A percentile compares a stretch with the other conserved stretches of the same genome.
These are phyloP conservation scores for Eleusine indica DNA, from an alignment of 176 grass and related monocot genomes.

Conservation along the genomic window DNA sequence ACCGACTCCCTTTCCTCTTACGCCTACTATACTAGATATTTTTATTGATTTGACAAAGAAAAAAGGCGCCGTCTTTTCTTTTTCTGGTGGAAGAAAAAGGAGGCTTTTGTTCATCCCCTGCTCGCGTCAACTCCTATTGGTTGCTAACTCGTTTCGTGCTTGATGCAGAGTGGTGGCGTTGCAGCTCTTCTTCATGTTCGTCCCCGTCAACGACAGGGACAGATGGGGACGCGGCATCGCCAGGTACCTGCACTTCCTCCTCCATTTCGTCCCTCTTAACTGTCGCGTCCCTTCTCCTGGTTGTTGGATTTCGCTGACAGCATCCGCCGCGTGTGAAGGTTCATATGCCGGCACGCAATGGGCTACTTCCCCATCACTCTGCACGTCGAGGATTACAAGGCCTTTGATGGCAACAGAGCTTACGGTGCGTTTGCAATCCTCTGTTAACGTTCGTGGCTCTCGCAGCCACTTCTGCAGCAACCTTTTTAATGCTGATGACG, in stretches of 20 bases:
- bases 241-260: conserved; percentile 29
- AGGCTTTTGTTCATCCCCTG: not conserved
- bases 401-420: conserved; percentile 64
- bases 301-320: not conserved
- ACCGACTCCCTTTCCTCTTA: not conserved
- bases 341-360: conserved; percentile 79
- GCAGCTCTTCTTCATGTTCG: conserved; percentile 82
- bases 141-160: not conserved
- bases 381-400: conserved; percentile 79
- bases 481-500: not conserved
- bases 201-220: conserved; percentile 62
- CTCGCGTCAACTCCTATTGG: not conserved
- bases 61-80: not conserved
- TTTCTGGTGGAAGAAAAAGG: not conserved
- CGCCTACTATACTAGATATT: not conserved
- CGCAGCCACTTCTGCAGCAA: not conserved
- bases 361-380: conserved; percentile 85
- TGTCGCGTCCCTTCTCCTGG: not conserved
- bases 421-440: conserved; percentile 57
- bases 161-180: conserved; percentile 69
- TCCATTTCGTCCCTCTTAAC: not conserved
- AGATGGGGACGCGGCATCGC: conserved; percentile 62
- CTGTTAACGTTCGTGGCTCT: not conserved
- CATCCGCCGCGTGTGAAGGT: conserved; percentile 43
- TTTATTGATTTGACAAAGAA: not conserved